Conservation (phyloP, 208 protist species). For the Novymonas esmeraldas region DNA sequence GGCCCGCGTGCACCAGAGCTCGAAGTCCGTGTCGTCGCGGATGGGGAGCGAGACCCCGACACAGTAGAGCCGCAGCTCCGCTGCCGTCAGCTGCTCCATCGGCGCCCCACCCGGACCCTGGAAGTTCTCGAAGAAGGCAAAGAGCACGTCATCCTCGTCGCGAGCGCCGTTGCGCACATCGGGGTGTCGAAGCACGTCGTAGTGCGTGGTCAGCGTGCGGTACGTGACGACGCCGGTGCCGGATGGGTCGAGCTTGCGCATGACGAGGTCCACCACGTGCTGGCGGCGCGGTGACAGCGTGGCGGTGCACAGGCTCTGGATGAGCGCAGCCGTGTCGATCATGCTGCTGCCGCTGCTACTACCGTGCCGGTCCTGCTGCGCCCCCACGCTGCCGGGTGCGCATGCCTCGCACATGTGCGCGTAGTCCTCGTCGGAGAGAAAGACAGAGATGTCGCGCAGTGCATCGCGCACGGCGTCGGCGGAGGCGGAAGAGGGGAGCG, state of each 20-base stretch:
- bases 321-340: conserved; percentile 37
- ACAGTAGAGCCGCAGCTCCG: conserved; percentile 76
- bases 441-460: conserved; percentile 66
- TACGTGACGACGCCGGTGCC: conserved; percentile 51
- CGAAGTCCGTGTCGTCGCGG: conserved; percentile 71
- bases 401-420: conserved; percentile 35
- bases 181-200: conserved; percentile 83
- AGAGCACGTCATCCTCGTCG: conserved; percentile 48
- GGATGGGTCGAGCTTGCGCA: conserved; percentile 59
- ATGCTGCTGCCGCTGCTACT: too few relatives aligned
- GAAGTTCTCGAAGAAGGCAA: conserved; percentile 62
- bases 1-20: conserved; percentile 82
- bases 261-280: conserved; percentile 66
- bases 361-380: conserved; percentile 8
- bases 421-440: conserved; percentile 67
- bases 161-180: conserved; percentile 43
- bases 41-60: conserved; percentile 61
- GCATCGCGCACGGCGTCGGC: conserved; percentile 54
- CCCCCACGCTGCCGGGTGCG: background rate
- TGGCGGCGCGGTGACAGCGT: conserved; percentile 57
- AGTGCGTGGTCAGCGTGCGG: conserved; percentile 42
- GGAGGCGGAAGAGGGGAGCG: conserved; percentile 25
- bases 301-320: conserved; percentile 40
- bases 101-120: conserved; percentile 22
- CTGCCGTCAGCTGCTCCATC: conserved; percentile 42